phyloP scores from a whole-genome alignment of 73 alveolate species.

The Paramecium caudatum region DNA sequence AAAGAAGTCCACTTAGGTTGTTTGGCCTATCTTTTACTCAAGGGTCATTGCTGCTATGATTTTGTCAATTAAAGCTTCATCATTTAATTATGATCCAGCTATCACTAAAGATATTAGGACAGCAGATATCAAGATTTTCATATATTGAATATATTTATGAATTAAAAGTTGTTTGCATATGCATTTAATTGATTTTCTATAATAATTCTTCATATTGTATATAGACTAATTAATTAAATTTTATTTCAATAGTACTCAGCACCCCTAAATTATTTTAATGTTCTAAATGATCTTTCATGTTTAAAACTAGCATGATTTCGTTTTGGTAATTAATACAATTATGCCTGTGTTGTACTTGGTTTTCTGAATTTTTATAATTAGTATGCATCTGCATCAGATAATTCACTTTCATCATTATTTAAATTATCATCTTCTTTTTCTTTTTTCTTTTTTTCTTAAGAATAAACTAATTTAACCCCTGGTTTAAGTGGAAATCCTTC shows the following conservation, averaged over 20 bases:
- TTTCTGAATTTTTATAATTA: neutral
- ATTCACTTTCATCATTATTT: conserved; percentile 1
- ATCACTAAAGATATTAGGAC: neutral
- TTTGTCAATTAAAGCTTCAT: neutral
- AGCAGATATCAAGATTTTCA: neutral
- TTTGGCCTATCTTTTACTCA: neutral
- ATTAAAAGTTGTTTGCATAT: no score
- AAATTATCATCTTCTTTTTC: conserved; percentile 8
- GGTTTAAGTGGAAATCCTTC: conserved; percentile 16
- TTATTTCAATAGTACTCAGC: neutral
- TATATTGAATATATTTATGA: no score
- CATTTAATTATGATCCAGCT: neutral
- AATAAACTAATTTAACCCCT: neutral
- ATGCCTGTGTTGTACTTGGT: neutral
- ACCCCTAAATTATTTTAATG: neutral
- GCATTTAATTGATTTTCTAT: neutral
- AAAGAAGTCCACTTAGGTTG: neutral
- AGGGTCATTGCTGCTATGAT: neutral
- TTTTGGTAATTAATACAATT: conserved; percentile 2
- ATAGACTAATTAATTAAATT: no score
- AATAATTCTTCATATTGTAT: neutral
- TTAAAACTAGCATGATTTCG: neutral
- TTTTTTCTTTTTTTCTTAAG: conserved; percentile 21
- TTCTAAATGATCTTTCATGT: conserved; percentile 19
- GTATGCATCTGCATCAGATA: conserved; percentile 6